A percentile compares a stretch with the other conserved stretches of the same genome.
Evolutionary conservation across 2,329 filamentous ascomycete genomes (phyloP).

Genomic region (Xylaria sp.): DNA sequence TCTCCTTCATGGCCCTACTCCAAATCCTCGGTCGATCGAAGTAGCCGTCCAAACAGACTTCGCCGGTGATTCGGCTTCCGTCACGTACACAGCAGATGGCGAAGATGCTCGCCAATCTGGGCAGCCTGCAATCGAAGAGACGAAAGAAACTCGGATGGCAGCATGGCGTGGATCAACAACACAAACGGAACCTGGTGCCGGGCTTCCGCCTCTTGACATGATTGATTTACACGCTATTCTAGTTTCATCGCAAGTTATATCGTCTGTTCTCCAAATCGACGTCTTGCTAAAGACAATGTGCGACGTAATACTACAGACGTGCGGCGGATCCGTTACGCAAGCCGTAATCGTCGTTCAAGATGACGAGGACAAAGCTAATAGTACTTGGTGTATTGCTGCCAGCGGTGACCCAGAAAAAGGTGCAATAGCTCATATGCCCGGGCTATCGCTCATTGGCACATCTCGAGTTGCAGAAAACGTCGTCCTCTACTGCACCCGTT

Average conservation of each 20-base stretch:
- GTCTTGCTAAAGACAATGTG: slow-evolving; percentile 83
- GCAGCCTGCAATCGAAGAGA: slow-evolving; percentile 59
- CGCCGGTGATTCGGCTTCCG: slow-evolving; percentile 64
- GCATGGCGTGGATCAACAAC: slow-evolving; percentile 73
- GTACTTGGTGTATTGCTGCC: slow-evolving; percentile 78
- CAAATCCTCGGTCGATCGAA: slow-evolving; percentile 69
- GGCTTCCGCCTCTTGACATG: slow-evolving; percentile 82
- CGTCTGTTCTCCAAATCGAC: slow-evolving; percentile 80
- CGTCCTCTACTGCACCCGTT: slow-evolving; percentile 79
- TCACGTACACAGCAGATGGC: slow-evolving; percentile 62
- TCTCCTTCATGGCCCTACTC: slow-evolving; percentile 70
- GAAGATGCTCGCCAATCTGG: slow-evolving; percentile 57
- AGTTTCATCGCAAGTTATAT: slow-evolving; percentile 82
- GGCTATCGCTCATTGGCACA: slow-evolving; percentile 72
- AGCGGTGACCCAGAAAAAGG: slow-evolving; percentile 77
- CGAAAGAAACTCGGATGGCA: slow-evolving; percentile 68
- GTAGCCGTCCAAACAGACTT: slow-evolving; percentile 77
- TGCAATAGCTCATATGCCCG: slow-evolving; percentile 73
- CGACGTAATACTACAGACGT: slow-evolving; percentile 82
- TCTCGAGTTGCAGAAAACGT: slow-evolving; percentile 80
- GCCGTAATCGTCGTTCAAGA: slow-evolving; percentile 81
- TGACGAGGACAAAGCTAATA: slow-evolving; percentile 62
- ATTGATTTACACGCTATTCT: slow-evolving; percentile 83
- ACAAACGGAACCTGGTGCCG: slow-evolving; percentile 67
- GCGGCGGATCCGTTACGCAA: slow-evolving; percentile 74